Percentiles rank a stretch among this genome's conserved stretches.
Evolutionary conservation across 1,284 basidiomycete genomes (phyloP).

Genomic region (Cryptococcus sp.): DNA sequence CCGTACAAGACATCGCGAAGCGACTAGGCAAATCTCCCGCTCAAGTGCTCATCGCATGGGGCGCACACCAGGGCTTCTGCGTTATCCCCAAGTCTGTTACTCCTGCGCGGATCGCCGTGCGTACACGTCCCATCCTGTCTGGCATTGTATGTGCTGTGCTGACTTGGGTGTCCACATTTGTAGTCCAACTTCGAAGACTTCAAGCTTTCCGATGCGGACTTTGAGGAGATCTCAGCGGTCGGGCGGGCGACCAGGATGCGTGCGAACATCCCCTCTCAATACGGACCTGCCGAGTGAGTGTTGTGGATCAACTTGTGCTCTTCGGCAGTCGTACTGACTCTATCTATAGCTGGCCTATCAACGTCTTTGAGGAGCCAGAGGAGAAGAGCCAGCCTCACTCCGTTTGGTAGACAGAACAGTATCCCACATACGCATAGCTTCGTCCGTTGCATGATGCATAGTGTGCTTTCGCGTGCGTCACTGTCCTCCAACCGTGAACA

Average conservation of each 20-base stretch:
- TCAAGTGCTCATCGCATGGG: slow-evolving; percentile 61
- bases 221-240: slow-evolving; percentile 57
- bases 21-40: not conserved
- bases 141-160: slow-evolving; percentile 48
- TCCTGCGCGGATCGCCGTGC: slow-evolving; percentile 53
- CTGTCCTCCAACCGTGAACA: too few species aligned
- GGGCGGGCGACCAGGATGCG: not conserved
- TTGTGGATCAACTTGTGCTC: not conserved
- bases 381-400: slow-evolving; percentile 54
- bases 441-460: too few species aligned
- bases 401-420: not conserved
- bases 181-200: slow-evolving; percentile 71
- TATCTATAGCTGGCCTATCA: slow-evolving; percentile 61
- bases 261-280: not conserved
- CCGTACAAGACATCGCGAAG: slow-evolving; percentile 64
- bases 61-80: slow-evolving; percentile 63
- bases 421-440: too few species aligned
- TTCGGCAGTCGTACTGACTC: not conserved
- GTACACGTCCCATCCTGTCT: slow-evolving; percentile 1
- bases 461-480: too few species aligned
- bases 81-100: slow-evolving; percentile 73
- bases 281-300: not conserved
- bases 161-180: slow-evolving; percentile 23
- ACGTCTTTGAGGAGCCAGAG: slow-evolving; percentile 62
- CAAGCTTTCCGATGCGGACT: slow-evolving; percentile 64